These are phyloP conservation scores for Ceratobasidium papillatum DNA, from an alignment of 1,284 basidiomycete genomes.

Conservation along the genomic window DNA sequence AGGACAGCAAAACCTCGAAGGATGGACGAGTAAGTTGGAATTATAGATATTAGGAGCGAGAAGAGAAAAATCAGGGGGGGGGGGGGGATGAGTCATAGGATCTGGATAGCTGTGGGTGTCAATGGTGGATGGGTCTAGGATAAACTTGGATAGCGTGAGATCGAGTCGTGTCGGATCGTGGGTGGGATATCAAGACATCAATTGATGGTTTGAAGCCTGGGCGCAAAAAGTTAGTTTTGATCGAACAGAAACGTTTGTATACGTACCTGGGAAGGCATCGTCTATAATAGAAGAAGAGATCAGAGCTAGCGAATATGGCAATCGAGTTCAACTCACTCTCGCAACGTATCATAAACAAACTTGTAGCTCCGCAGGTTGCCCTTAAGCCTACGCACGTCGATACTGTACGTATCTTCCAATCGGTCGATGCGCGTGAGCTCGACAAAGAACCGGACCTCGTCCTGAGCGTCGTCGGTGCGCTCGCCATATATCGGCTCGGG, in stretches of 20 bases:
- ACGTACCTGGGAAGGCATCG: slow-evolving; percentile 34
- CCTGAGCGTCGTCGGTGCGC: slow-evolving; percentile 77
- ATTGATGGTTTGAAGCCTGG: slow-evolving; percentile 34
- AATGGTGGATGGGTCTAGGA: background rate
- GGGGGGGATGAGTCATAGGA: background rate
- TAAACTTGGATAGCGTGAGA: slow-evolving; percentile 9
- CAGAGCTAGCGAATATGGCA: background rate
- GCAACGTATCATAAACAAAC: slow-evolving; percentile 88
- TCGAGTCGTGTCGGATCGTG: slow-evolving; percentile 31
- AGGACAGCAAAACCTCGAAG: background rate
- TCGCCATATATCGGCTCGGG: slow-evolving; percentile 81
- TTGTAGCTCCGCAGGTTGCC: slow-evolving; percentile 95
- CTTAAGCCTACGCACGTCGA: slow-evolving; percentile 90
- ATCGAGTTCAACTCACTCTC: slow-evolving; percentile 69
- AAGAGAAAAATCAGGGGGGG: background rate
- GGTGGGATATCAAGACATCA: slow-evolving; percentile 7
- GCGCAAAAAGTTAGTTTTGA: background rate
- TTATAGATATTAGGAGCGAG: slow-evolving; percentile 13
- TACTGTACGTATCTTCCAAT: slow-evolving; percentile 84
- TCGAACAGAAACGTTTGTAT: background rate
- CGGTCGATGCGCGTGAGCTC: slow-evolving; percentile 90
- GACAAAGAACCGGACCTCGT: slow-evolving; percentile 92
- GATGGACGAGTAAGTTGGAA: background rate
- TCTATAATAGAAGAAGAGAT: slow-evolving; percentile 5
- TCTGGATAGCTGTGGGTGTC: background rate